A percentile compares a stretch with the other conserved stretches of the same genome.
Evolutionary conservation across 2,329 filamentous ascomycete species (phyloP).

Genomic region (Ophiostoma sp.): DNA sequence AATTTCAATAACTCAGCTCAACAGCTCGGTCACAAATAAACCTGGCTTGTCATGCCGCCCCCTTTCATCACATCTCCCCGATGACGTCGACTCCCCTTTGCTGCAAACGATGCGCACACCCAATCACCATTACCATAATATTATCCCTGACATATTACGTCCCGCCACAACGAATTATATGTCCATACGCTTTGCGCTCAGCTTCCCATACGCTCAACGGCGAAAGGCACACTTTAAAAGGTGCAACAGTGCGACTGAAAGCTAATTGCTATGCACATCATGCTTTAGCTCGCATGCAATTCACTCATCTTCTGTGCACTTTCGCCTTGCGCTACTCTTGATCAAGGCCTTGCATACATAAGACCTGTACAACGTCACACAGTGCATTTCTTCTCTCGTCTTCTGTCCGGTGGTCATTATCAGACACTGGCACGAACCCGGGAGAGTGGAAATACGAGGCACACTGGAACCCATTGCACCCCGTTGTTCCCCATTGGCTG

Average conservation of each 20-base stretch:
- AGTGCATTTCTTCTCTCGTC: neutral
- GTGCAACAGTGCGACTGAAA: neutral
- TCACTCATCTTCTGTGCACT: neutral
- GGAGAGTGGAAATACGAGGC: neutral
- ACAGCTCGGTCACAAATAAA: too few relatives aligned
- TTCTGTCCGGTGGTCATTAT: neutral
- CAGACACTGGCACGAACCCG: neutral
- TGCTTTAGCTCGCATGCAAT: neutral
- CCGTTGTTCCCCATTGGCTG: neutral
- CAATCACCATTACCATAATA: conserved; percentile 9
- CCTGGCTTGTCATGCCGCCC: neutral
- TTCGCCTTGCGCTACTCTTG: neutral
- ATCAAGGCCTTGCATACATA: neutral
- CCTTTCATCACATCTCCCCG: neutral
- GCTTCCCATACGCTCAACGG: too few relatives aligned
- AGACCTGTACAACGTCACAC: conserved; percentile 1
- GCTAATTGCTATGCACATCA: neutral
- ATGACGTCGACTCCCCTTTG: conserved; percentile 1
- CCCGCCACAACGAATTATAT: neutral
- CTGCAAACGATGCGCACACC: conserved; percentile 2
- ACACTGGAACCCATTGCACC: neutral
- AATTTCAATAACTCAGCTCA: neutral
- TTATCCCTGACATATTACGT: neutral
- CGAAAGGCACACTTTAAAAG: too few relatives aligned
- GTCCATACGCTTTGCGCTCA: neutral